phyloP scores from a whole-genome alignment of 2,329 filamentous ascomycete species.

The Microcera coccophila region DNA sequence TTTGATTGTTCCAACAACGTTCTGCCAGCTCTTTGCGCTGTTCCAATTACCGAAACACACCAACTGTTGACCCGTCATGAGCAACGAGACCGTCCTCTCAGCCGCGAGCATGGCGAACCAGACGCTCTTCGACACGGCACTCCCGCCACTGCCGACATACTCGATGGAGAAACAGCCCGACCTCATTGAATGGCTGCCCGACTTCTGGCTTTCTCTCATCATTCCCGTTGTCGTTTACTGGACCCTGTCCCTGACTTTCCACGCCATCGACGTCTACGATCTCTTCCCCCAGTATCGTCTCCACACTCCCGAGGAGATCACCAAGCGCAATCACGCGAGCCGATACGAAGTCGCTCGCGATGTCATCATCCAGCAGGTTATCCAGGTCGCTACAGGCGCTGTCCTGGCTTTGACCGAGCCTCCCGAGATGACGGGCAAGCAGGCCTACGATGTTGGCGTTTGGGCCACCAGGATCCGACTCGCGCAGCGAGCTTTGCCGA shows the following conservation, averaged over 20 bases:
- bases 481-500: constrained; percentile 73
- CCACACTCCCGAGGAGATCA: constrained; percentile 88
- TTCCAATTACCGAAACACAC: neutral
- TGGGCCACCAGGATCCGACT: constrained; percentile 83
- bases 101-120: constrained; percentile 47
- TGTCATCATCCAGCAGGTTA: constrained; percentile 85
- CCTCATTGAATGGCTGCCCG: constrained; percentile 72
- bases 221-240: constrained; percentile 84
- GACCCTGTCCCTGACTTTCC: constrained; percentile 79
- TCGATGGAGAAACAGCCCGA: constrained; percentile 65
- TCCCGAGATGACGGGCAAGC: constrained; percentile 68
- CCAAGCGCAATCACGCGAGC: constrained; percentile 80
- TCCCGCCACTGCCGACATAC: constrained; percentile 86
- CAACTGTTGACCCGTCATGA: constrained; percentile 34
- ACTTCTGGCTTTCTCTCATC: constrained; percentile 73
- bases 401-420: constrained; percentile 69
- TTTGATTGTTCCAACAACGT: neutral
- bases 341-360: constrained; percentile 84
- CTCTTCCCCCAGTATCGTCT: constrained; percentile 87
- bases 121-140: constrained; percentile 51
- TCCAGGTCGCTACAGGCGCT: constrained; percentile 73
- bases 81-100: constrained; percentile 34
- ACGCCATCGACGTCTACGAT: constrained; percentile 80
- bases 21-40: neutral
- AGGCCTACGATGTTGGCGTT: constrained; percentile 80